Percentiles rank a stretch among this genome's conserved stretches.
Conservation (phyloP, 306 rosid species). For the Abrus precatorius region DNA sequence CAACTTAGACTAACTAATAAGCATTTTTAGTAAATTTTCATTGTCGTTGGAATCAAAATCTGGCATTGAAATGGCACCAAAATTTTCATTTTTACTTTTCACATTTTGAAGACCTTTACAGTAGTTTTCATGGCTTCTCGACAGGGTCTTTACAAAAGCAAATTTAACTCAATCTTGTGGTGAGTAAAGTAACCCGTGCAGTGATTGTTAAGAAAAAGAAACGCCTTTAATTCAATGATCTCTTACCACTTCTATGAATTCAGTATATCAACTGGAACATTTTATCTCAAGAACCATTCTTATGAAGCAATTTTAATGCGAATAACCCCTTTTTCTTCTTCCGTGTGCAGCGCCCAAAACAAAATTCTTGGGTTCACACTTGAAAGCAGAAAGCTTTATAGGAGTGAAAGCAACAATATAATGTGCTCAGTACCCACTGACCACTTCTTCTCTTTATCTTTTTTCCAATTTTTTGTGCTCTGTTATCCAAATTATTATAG, state of each 20-base stretch:
- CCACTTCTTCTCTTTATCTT: constrained; percentile 1
- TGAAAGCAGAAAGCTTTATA: constrained; percentile 8
- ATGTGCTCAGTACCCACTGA: constrained; percentile 27
- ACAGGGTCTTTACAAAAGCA: background rate
- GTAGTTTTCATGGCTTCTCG: constrained; percentile 4
- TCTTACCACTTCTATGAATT: constrained; percentile 21
- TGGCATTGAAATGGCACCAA: too few species aligned
- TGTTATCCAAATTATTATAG: background rate
- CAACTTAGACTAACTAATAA: too few species aligned
- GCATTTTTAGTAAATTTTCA: too few species aligned
- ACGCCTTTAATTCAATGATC: background rate
- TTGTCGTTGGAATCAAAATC: too few species aligned
- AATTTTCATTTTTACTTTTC: background rate
- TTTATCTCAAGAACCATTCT: background rate
- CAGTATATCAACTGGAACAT: constrained; percentile 6
- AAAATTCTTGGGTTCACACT: constrained; percentile 45
- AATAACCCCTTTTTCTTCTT: constrained; percentile 38
- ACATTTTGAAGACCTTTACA: background rate
- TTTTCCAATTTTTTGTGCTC: background rate
- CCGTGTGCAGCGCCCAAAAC: constrained; percentile 28
- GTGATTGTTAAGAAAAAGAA: background rate
- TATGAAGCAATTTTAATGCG: background rate
- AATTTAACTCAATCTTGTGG: background rate
- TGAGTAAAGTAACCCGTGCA: background rate
- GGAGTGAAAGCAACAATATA: constrained; percentile 1